phyloP scores from a whole-genome alignment of 2,329 filamentous ascomycete genomes.

The Zymoseptoria tritici region DNA sequence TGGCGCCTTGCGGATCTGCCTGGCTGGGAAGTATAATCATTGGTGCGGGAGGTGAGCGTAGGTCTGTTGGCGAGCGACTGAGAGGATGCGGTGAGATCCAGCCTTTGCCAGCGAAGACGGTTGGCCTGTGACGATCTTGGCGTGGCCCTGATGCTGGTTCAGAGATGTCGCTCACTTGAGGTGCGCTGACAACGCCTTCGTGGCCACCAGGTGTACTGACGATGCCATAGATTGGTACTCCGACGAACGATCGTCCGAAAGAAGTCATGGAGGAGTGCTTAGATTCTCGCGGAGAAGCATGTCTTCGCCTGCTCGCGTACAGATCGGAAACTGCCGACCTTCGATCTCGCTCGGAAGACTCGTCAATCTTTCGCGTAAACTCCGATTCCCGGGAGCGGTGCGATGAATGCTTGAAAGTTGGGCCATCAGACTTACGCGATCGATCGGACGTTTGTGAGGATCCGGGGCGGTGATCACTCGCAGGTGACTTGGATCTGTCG shows the following conservation, averaged over 20 bases:
- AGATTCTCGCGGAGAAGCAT: background rate
- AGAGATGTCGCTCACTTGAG: background rate
- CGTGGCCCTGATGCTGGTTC: background rate
- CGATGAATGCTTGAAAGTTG: background rate
- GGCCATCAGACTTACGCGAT: background rate
- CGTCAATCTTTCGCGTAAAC: background rate
- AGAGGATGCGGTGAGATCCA: conserved; percentile 31
- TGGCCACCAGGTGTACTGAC: background rate
- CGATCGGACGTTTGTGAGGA: background rate
- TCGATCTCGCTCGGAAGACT: background rate
- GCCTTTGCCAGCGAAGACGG: conserved; percentile 26
- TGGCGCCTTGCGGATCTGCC: conserved; percentile 10
- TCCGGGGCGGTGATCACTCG: background rate
- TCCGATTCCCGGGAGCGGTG: background rate
- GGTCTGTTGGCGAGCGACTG: conserved; percentile 14
- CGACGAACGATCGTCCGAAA: background rate
- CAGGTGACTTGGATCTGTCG: background rate
- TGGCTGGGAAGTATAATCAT: conserved; percentile 17
- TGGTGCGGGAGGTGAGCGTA: conserved; percentile 18
- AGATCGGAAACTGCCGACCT: background rate
- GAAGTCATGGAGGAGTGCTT: background rate
- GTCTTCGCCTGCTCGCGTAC: conserved; percentile 1
- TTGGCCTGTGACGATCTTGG: conserved; percentile 1
- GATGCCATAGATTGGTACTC: background rate
- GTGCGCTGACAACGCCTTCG: background rate